Percentiles rank a stretch among this genome's conserved stretches.
Evolutionary conservation across 768 basidiomycete species (phyloP).

Genomic region (Tricholomella constricta): DNA sequence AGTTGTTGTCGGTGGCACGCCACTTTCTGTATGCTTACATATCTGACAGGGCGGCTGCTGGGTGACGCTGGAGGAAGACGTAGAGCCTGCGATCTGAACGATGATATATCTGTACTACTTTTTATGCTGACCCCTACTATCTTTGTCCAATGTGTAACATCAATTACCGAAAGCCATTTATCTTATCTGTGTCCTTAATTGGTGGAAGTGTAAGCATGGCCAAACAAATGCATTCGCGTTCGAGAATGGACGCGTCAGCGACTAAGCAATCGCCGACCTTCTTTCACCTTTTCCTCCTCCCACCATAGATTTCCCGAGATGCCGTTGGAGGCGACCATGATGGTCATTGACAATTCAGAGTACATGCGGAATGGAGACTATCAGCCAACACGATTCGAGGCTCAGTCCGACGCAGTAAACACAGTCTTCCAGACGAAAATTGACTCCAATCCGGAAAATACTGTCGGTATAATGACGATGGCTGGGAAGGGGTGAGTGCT

Average conservation of each 20-base stretch:
- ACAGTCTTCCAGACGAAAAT: constrained; percentile 91
- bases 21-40: not conserved
- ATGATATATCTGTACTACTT: not conserved
- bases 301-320: constrained; percentile 47
- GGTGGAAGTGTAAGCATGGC: constrained; percentile 2
- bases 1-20: not conserved
- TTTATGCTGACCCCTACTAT: no score
- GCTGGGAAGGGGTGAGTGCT: constrained; percentile 85
- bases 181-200: constrained; percentile 15
- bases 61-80: constrained; percentile 29
- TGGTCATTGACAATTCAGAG: constrained; percentile 97
- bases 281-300: constrained; percentile 10
- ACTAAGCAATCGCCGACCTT: constrained; percentile 3
- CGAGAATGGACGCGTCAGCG: constrained; percentile 33
- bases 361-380: constrained; percentile 97
- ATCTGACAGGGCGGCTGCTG: constrained; percentile 31
- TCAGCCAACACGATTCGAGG: constrained; percentile 81
- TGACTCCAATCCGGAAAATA: constrained; percentile 95
- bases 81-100: constrained; percentile 2
- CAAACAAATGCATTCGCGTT: constrained; percentile 24
- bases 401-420: constrained; percentile 90
- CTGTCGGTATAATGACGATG: constrained; percentile 98
- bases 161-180: not conserved
- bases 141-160: no score
- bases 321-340: constrained; percentile 98